Evolutionary conservation across 108 stramenopile species (phyloP).

Genomic region (Fistulifera solaris): DNA sequence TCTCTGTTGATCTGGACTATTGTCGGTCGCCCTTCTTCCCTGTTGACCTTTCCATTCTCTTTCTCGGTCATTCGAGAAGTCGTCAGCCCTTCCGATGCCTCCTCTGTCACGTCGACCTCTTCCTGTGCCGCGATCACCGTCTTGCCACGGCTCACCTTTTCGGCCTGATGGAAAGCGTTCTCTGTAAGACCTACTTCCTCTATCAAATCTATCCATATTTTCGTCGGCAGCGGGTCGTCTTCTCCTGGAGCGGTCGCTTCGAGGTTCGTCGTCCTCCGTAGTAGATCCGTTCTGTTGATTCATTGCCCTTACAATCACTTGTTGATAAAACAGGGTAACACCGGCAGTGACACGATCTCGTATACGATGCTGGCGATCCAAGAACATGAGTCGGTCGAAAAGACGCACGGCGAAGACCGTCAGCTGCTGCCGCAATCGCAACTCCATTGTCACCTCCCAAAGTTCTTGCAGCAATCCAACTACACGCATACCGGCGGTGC

Average conservation of each 20-base stretch:
- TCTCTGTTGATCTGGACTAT: too few relatives aligned
- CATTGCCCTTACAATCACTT: neutral
- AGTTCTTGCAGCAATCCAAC: slow-evolving; percentile 46
- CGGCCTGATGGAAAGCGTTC: too few relatives aligned
- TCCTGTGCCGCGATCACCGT: neutral
- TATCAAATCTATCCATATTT: too few relatives aligned
- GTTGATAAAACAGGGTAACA: neutral
- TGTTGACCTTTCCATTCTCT: too few relatives aligned
- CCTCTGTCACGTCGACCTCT: neutral
- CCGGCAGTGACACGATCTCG: slow-evolving; percentile 40
- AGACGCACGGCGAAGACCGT: slow-evolving; percentile 52
- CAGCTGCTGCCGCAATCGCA: slow-evolving; percentile 47
- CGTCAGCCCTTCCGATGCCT: too few relatives aligned
- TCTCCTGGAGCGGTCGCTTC: neutral
- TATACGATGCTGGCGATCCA: slow-evolving; percentile 79
- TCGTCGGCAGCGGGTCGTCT: slow-evolving; percentile 2
- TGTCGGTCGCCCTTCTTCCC: too few relatives aligned
- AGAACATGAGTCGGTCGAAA: slow-evolving; percentile 68
- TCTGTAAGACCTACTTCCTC: too few relatives aligned
- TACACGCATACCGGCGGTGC: slow-evolving; percentile 74
- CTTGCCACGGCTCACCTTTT: too few relatives aligned
- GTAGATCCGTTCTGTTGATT: neutral
- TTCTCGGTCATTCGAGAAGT: too few relatives aligned
- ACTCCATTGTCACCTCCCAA: slow-evolving; percentile 51
- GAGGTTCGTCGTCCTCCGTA: neutral